Base-by-base conservation (phyloP, 306 rosid species). In the Casuarina cunninghamiana region DNA sequence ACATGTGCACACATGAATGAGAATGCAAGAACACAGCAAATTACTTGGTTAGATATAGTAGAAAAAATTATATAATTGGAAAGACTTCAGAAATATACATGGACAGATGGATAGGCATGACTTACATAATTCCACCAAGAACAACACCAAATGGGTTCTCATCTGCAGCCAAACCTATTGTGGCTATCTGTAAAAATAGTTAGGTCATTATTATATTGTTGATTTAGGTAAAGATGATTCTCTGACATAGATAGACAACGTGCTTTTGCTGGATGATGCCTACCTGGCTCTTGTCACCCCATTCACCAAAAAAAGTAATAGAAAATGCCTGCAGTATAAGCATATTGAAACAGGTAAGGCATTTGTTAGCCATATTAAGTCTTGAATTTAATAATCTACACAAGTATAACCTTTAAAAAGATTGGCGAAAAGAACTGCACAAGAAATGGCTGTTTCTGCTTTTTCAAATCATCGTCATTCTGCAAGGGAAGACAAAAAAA, bases 221-320 rank as follows among this genome's bases (percentile, higher is more conserved):
- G 49, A 42, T 6, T 26, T 10, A 39, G 12, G 53, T 45, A 78
- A 55, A 37, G 32, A 74, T 5, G 53, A 42, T 10, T 60, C 43
- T 26, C 32, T 26, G 0, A 46, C 37, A 37, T 9, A 71, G 75
- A 67, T 63, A 46, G 6, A 8, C 39, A 58, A 8, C 13, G 42
- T 67, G 71, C 50, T 41, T 67, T 51, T 45, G 53, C 72, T 53
- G 62, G 41, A 45, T 75, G 49, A 78, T 48, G 53, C 82, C 87
- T 80, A 94, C 98, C 96, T 94, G 98, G 83, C 98, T 94, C 86
- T 87, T 94, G 91, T 94, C 97, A 75, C 97, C 97, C 98, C 98
- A 94, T 88, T 94, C 98, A 62, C 98, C 98, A 15, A 94, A 94
- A 77, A 94, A 94, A 0, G 90, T 94, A 83, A 94, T 89, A 53